Conservation (phyloP, 305 asterid genomes). For the Solanum aculeatissimum region DNA sequence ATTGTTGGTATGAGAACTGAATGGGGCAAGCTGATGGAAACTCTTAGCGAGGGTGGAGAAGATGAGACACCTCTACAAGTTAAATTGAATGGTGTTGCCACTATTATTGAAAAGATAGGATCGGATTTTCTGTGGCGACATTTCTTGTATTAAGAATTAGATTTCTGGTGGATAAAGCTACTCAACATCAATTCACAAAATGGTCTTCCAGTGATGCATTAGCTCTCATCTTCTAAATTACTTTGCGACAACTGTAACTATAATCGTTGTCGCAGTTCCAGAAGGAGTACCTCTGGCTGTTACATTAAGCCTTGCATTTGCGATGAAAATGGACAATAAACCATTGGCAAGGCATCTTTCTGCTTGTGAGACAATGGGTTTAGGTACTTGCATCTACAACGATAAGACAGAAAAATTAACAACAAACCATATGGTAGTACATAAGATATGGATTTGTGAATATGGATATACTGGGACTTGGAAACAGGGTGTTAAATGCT, state of each 20-base stretch:
- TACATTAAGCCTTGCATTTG: no score
- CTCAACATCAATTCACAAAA: slow-evolving; percentile 39
- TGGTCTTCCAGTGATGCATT: slow-evolving; percentile 75
- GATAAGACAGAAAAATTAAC: no score
- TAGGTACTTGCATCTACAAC: no score
- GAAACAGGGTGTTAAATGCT: neutral
- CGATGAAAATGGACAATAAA: no score
- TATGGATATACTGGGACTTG: neutral
- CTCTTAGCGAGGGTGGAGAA: slow-evolving; percentile 21
- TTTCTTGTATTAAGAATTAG: slow-evolving; percentile 52
- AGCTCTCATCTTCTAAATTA: slow-evolving; percentile 54
- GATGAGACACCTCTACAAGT: no score
- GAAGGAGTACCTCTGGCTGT: slow-evolving; percentile 44
- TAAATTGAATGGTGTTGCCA: no score
- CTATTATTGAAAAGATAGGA: no score
- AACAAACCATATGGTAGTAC: slow-evolving; percentile 32
- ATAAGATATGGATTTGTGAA: slow-evolving; percentile 49
- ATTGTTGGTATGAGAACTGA: slow-evolving; percentile 98
- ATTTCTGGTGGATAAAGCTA: slow-evolving; percentile 56
- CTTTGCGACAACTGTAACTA: slow-evolving; percentile 89
- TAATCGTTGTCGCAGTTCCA: slow-evolving; percentile 96
- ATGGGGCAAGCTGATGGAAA: slow-evolving; percentile 97
- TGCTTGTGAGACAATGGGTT: no score
- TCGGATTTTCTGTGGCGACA: slow-evolving; percentile 38
- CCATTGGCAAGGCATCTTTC: no score